A percentile compares a stretch with the other conserved stretches of the same genome.
Evolutionary conservation across 2,329 filamentous ascomycete genomes (phyloP).

Genomic region (Dothideomycetes sp.): DNA sequence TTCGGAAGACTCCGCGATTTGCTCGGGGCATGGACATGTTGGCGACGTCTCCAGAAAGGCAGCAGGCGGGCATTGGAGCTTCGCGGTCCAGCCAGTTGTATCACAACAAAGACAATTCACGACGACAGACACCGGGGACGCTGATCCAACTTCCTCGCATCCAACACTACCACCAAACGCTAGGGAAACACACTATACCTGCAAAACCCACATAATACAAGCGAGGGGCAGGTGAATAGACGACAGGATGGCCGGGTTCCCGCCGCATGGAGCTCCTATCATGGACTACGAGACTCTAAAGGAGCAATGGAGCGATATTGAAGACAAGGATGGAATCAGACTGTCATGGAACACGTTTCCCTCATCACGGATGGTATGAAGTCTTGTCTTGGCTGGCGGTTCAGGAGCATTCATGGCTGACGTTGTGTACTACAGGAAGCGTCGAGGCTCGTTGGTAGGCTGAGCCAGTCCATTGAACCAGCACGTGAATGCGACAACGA

Average conservation of each 20-base stretch:
- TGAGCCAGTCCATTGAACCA: too few species aligned
- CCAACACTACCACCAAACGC: too few species aligned
- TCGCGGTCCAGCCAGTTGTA: neutral
- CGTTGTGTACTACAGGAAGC: conserved; percentile 56
- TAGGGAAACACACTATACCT: too few species aligned
- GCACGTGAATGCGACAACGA: neutral
- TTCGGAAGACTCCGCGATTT: neutral
- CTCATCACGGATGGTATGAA: conserved; percentile 70
- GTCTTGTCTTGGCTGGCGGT: neutral
- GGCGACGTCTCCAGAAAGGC: conserved; percentile 13
- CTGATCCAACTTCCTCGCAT: too few species aligned
- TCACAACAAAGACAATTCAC: neutral
- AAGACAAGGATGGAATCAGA: conserved; percentile 90
- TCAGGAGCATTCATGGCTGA: conserved; percentile 5
- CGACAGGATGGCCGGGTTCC: conserved; percentile 10
- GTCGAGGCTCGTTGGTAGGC: conserved; percentile 63
- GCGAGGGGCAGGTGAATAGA: conserved; percentile 4
- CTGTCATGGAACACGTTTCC: conserved; percentile 99
- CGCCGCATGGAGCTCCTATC: conserved; percentile 17
- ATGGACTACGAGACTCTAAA: conserved; percentile 94
- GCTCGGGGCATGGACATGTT: conserved; percentile 9
- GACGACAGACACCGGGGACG: too few species aligned
- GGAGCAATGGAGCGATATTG: conserved; percentile 92
- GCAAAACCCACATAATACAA: too few species aligned
- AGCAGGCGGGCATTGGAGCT: neutral